Evolutionary conservation across 805 yeast species (phyloP).

Genomic region (Barnettozyma sucrosica): DNA sequence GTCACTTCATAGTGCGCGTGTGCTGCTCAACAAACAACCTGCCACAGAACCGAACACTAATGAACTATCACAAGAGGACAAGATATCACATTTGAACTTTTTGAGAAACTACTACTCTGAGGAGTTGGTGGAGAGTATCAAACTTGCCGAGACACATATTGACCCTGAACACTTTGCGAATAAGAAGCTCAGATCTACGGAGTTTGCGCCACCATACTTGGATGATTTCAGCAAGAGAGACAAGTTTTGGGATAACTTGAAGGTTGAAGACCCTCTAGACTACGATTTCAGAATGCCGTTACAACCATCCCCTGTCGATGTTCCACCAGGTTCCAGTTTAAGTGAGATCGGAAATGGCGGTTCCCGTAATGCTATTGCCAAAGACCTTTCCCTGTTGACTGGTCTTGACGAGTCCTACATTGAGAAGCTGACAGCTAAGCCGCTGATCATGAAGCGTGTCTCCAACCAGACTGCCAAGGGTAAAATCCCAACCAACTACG

Average conservation of each 20-base stretch:
- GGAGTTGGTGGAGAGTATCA: constrained; percentile 72
- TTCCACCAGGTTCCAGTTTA: constrained; percentile 43
- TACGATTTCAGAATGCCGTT: constrained; percentile 45
- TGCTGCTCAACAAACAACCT: constrained; percentile 5
- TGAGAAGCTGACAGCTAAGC: constrained; percentile 54
- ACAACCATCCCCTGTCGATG: constrained; percentile 50
- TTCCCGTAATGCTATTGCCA: constrained; percentile 33
- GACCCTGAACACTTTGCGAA: constrained; percentile 54
- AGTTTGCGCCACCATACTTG: constrained; percentile 63
- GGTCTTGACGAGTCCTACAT: constrained; percentile 62
- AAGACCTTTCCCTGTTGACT: constrained; percentile 54
- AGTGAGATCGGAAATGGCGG: constrained; percentile 22
- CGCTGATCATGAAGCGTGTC: constrained; percentile 71
- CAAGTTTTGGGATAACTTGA: constrained; percentile 67
- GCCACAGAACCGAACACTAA: neutral
- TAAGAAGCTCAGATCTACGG: constrained; percentile 34
- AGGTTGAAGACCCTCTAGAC: constrained; percentile 44
- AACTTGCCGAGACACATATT: constrained; percentile 71
- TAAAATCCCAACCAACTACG: constrained; percentile 75
- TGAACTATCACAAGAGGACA: constrained; percentile 10
- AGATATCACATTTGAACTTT: constrained; percentile 28
- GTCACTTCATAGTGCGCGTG: constrained; percentile 5
- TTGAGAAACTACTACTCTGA: constrained; percentile 76
- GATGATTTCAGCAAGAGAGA: constrained; percentile 71
- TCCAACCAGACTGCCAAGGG: constrained; percentile 92